Conservation (phyloP, 176 grass and related monocot genomes). For the Eremochloa ophiuroides region DNA sequence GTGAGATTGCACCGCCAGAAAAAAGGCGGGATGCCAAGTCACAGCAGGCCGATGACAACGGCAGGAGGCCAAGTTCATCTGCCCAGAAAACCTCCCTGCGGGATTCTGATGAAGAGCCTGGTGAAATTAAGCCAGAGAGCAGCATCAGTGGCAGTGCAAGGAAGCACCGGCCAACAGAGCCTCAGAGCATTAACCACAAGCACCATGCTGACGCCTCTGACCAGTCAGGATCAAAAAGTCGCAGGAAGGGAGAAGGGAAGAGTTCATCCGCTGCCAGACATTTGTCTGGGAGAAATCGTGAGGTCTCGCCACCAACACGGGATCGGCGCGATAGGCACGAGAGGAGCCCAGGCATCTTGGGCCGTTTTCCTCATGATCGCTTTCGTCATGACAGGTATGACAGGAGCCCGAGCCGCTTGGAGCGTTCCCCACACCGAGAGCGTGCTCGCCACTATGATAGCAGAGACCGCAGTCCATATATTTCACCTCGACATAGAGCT, state of each 20-base stretch:
- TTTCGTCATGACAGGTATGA: constrained; percentile 48
- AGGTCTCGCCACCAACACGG: constrained; percentile 28
- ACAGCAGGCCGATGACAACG: background rate
- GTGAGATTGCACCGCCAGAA: constrained; percentile 30
- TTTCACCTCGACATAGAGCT: constrained; percentile 46
- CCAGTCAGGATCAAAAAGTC: constrained; percentile 47
- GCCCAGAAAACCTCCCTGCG: constrained; percentile 35
- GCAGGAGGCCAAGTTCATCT: constrained; percentile 37
- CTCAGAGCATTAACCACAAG: constrained; percentile 48
- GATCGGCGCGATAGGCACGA: constrained; percentile 43
- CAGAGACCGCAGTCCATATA: constrained; percentile 56
- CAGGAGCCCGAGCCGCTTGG: constrained; percentile 38
- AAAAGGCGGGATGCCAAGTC: constrained; percentile 29
- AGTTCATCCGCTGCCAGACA: constrained; percentile 36
- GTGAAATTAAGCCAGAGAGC: constrained; percentile 74
- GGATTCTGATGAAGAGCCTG: constrained; percentile 57
- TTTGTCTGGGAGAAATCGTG: constrained; percentile 47
- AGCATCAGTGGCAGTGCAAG: constrained; percentile 46
- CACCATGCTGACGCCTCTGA: constrained; percentile 38
- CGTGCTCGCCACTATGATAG: constrained; percentile 42
- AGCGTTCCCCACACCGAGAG: constrained; percentile 49
- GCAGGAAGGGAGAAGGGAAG: constrained; percentile 60
- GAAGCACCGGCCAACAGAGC: constrained; percentile 40
- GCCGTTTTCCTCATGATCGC: constrained; percentile 56
- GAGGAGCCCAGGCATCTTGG: constrained; percentile 46